Evolutionary conservation across 2,329 filamentous ascomycete genomes (phyloP), one percentile per base, ranked within the genome.

Genomic region (Phaeosphaeria sp.): DNA sequence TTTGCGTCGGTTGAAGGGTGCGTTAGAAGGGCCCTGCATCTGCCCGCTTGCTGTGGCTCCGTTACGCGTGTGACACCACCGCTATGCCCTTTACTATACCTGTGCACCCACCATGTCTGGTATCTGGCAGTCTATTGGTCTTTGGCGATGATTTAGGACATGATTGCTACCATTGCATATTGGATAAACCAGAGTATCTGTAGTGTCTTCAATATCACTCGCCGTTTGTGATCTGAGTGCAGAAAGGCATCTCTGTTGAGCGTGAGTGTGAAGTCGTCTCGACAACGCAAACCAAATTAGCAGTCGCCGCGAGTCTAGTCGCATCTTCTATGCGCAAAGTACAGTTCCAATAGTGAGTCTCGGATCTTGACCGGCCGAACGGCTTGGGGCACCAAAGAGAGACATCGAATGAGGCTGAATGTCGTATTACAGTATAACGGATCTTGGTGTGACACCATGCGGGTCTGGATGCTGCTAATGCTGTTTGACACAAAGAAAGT

Each of bases 401-500:
- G n/a, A 44, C 42, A 44, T 21, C 18, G 42, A 6, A 44, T 44
- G 42, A 44, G 42, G 42, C 42, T 44, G 42, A 44, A 44, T 20
- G 42, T 44, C 18, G 42, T 44, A 44, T 44, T 44, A 44, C 42
- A 20, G 8, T 44, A 22, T n/a, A 46, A 24, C 17, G 44, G 22
- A 11, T 20, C 21, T 17, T 13, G 21, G 6, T 46, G 22, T 27
- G 15, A n/a, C 21, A 17, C 13, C 9, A 17, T 22, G 27, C 22
- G 18, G 18, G 42, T 44, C 42, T 22, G 8, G 42, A 44, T 44
- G 42, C 42, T 44, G 21, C 18, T 44, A 44, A 22, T 47, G 53
- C 46, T 57, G 43, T 51, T 48, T 27, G 22, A 57, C 53, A 58
- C 42, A 47, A 36, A 53, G 39, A 48, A 52, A 36, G 30, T 7